Evolutionary conservation across 768 basidiomycete genomes (phyloP).

Genomic region (Vararia minispora): DNA sequence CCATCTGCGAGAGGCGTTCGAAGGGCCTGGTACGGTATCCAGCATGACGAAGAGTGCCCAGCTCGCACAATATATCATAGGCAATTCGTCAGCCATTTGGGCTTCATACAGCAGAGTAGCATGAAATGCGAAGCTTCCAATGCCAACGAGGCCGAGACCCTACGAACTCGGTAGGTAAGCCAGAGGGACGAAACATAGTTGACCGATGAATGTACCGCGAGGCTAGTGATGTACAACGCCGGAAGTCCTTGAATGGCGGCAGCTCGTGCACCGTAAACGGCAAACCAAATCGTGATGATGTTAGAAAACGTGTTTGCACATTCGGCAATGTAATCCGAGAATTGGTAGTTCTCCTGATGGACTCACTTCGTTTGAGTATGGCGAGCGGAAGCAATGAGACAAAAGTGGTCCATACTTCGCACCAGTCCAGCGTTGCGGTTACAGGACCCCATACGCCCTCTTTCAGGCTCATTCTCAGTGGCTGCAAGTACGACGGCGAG

Average conservation of each 20-base stretch:
- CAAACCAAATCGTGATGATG: constrained; percentile 41
- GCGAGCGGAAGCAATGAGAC: not conserved
- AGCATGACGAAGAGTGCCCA: constrained; percentile 51
- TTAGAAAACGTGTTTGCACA: constrained; percentile 61
- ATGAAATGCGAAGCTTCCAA: constrained; percentile 73
- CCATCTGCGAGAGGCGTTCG: constrained; percentile 27
- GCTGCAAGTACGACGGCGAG: too few relatives aligned
- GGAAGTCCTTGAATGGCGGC: constrained; percentile 22
- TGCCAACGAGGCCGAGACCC: constrained; percentile 61
- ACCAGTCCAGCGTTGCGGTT: constrained; percentile 67
- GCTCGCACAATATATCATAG: constrained; percentile 67
- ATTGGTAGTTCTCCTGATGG: constrained; percentile 64
- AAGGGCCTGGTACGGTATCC: constrained; percentile 46
- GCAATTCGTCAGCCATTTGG: constrained; percentile 74
- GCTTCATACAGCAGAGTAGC: constrained; percentile 66
- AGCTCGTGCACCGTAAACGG: constrained; percentile 35
- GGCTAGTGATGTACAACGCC: constrained; percentile 25
- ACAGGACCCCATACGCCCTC: constrained; percentile 50
- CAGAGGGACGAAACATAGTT: not conserved
- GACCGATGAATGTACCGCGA: constrained; percentile 16
- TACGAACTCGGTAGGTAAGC: constrained; percentile 16
- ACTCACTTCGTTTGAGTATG: not conserved
- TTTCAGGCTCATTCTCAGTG: too few relatives aligned
- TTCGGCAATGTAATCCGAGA: constrained; percentile 69
- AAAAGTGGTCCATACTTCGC: constrained; percentile 36